Conservation (phyloP, 768 basidiomycete genomes). For the Cystobasidium onofrii region DNA sequence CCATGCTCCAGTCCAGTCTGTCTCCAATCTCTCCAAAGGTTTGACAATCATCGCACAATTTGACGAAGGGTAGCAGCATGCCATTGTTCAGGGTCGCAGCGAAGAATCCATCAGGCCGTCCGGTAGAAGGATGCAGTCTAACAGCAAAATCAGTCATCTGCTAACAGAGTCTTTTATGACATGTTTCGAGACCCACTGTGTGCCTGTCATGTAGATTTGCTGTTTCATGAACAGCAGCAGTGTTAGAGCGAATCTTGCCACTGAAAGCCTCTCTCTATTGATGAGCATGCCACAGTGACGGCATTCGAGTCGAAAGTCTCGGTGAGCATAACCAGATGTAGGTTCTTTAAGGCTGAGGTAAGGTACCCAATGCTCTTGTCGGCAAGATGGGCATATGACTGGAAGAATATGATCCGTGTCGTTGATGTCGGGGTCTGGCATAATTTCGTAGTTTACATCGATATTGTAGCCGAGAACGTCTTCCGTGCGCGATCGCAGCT, state of each 20-base stretch:
- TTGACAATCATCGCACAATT: neutral
- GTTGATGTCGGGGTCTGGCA: neutral
- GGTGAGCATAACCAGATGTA: conserved; percentile 14
- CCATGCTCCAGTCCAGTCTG: conserved; percentile 11
- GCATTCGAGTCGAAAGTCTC: conserved; percentile 5
- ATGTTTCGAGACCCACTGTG: conserved; percentile 2
- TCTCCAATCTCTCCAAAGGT: conserved; percentile 19
- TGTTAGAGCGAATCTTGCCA: conserved; percentile 12
- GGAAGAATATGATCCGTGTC: conserved; percentile 5
- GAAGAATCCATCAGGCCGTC: conserved; percentile 26
- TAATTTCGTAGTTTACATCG: conserved; percentile 8
- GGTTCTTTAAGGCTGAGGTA: conserved; percentile 13
- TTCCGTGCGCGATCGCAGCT: neutral
- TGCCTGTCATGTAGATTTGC: conserved; percentile 13
- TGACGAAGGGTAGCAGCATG: neutral
- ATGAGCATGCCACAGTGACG: conserved; percentile 3
- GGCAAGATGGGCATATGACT: conserved; percentile 10
- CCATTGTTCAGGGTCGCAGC: conserved; percentile 20
- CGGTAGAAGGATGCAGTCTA: conserved; percentile 12
- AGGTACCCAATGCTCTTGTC: conserved; percentile 3
- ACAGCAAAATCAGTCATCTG: neutral
- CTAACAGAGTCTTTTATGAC: too few species aligned
- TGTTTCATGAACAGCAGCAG: conserved; percentile 10
- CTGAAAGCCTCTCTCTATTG: conserved; percentile 3
- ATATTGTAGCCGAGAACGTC: conserved; percentile 6